Conservation (phyloP, 352 stramenopile species). For the Thraustochytrium striatum region DNA sequence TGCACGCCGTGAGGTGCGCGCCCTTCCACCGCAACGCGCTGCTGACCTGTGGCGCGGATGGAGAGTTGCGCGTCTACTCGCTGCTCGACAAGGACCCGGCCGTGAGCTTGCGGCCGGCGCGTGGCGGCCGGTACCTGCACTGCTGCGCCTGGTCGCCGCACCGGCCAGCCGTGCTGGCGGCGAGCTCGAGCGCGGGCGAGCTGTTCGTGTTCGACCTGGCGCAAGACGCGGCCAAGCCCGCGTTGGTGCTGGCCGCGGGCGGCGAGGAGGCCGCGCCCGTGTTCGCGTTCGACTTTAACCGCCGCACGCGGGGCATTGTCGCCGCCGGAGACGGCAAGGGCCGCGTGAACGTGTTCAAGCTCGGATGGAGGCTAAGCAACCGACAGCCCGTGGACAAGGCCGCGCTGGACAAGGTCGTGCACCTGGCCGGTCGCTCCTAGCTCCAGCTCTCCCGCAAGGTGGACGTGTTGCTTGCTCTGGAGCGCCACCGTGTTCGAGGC, state of each 20-base stretch:
- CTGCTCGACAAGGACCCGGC: not conserved
- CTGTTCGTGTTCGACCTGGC: slow-evolving; percentile 69
- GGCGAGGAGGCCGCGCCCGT: slow-evolving; percentile 70
- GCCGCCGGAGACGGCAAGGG: slow-evolving; percentile 65
- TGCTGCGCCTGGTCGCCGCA: slow-evolving; percentile 52
- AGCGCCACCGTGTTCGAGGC: too few species aligned
- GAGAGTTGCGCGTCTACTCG: slow-evolving; percentile 48
- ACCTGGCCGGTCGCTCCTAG: not conserved
- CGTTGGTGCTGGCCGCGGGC: slow-evolving; percentile 14
- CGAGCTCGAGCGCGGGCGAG: slow-evolving; percentile 69
- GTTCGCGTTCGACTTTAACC: slow-evolving; percentile 76
- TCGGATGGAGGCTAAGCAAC: slow-evolving; percentile 72
- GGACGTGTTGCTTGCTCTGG: too few species aligned
- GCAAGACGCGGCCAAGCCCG: not conserved
- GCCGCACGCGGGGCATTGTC: slow-evolving; percentile 73
- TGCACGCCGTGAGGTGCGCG: slow-evolving; percentile 69
- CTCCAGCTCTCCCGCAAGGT: too few species aligned
- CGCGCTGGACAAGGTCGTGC: slow-evolving; percentile 6
- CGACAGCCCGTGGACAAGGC: slow-evolving; percentile 64
- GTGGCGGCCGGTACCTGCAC: not conserved
- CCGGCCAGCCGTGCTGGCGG: slow-evolving; percentile 67
- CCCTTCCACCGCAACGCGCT: slow-evolving; percentile 72
- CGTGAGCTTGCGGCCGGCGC: not conserved
- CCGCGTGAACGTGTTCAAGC: slow-evolving; percentile 71
- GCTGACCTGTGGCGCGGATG: slow-evolving; percentile 68